Conservation (phyloP, 345 rosid species). For the Acer campestre region DNA sequence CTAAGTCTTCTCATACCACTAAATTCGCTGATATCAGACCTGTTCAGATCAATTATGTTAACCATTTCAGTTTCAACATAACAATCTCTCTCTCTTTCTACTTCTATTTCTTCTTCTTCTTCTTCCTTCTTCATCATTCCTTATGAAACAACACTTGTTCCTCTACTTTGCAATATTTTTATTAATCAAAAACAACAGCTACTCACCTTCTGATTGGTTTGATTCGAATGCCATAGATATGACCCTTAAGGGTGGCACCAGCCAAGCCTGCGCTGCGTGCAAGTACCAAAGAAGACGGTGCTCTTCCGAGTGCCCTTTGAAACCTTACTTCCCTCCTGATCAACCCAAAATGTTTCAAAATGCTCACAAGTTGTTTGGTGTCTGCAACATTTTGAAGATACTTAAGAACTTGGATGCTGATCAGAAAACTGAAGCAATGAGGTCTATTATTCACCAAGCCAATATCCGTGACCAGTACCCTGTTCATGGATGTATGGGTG, state of each 20-base stretch:
- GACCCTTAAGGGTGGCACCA: constrained; percentile 90
- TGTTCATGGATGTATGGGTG: constrained; percentile 72
- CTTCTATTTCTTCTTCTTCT: background rate
- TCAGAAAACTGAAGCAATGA: constrained; percentile 71
- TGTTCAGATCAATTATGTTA: constrained; percentile 34
- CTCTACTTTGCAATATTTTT: background rate
- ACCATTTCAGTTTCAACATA: constrained; percentile 32
- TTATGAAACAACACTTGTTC: background rate
- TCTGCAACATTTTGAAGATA: constrained; percentile 68
- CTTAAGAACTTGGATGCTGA: constrained; percentile 49
- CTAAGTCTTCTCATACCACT: constrained; percentile 41
- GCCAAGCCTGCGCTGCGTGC: constrained; percentile 97
- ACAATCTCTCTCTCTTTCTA: background rate
- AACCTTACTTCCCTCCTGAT: constrained; percentile 85
- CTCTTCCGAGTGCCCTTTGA: constrained; percentile 63
- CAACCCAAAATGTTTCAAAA: constrained; percentile 72
- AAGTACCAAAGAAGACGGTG: constrained; percentile 85
- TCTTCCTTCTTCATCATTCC: background rate
- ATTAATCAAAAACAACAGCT: background rate
- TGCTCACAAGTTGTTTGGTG: constrained; percentile 82
- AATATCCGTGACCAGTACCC: constrained; percentile 71
- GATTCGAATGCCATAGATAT: constrained; percentile 35
- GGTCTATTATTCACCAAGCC: constrained; percentile 73
- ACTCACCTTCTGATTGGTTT: background rate
- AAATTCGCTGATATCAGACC: constrained; percentile 53